Conservation (phyloP, 257 asterid genomes). For the Anisodus acutangulus region DNA sequence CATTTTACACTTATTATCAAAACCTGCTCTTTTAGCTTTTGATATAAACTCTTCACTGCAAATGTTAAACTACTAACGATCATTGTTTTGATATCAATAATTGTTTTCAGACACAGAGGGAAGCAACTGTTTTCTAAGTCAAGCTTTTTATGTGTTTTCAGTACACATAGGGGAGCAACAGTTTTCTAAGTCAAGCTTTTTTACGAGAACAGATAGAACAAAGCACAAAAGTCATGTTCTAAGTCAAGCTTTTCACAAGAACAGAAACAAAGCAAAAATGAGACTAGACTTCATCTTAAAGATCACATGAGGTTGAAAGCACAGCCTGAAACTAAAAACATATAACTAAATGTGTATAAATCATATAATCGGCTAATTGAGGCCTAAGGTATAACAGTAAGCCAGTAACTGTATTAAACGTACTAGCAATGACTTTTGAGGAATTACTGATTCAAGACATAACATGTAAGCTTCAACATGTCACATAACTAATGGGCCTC, state of each 20-base stretch:
- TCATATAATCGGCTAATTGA: background rate
- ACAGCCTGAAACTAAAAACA: background rate
- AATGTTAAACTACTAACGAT: background rate
- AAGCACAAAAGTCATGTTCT: background rate
- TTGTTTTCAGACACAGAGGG: slow-evolving; percentile 1
- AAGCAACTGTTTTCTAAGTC: background rate
- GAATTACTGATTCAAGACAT: background rate
- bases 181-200: background rate
- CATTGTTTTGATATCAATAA: slow-evolving; percentile 4
- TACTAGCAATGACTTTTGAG: too few relatives aligned
- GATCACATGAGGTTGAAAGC: background rate
- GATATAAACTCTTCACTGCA: background rate
- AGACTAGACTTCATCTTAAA: background rate
- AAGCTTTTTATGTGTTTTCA: background rate
- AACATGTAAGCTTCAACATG: slow-evolving; percentile 20
- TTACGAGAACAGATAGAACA: background rate
- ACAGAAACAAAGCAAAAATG: slow-evolving; percentile 2
- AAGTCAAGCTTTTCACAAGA: slow-evolving; percentile 7
- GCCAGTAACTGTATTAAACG: too few relatives aligned
- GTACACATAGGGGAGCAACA: background rate
- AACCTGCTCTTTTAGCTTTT: background rate
- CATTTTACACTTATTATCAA: background rate
- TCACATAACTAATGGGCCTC: background rate
- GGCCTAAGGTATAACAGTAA: too few relatives aligned
- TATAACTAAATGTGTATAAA: background rate